Percentiles rank a stretch among this genome's conserved stretches.
These are phyloP conservation scores for Turnera subulata DNA, from an alignment of 345 rosid genomes.

Conservation along the genomic window DNA sequence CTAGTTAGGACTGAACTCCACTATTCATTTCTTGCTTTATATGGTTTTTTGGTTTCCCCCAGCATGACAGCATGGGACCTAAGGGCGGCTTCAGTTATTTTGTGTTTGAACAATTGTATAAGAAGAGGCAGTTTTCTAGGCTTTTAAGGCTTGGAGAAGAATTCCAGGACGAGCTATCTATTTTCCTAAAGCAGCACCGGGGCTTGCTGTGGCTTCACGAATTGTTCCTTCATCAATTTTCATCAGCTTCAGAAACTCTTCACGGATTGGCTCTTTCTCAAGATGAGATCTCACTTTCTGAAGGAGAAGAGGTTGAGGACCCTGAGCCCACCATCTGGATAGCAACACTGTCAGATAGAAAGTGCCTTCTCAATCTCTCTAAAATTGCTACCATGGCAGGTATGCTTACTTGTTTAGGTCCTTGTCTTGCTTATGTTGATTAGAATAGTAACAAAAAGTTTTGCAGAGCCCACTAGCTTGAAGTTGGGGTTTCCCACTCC, in stretches of 20 bases:
- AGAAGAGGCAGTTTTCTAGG: slow-evolving; percentile 65
- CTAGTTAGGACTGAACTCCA: background rate
- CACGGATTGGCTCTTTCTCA: slow-evolving; percentile 74
- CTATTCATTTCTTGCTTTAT: background rate
- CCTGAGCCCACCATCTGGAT: slow-evolving; percentile 25
- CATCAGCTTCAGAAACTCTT: slow-evolving; percentile 84
- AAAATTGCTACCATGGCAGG: slow-evolving; percentile 89
- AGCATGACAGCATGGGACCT: slow-evolving; percentile 90
- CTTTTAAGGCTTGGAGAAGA: slow-evolving; percentile 95
- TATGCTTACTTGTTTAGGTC: slow-evolving; percentile 11
- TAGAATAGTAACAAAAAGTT: too few relatives aligned
- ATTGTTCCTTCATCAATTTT: slow-evolving; percentile 76
- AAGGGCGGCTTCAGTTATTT: slow-evolving; percentile 89
- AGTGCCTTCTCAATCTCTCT: slow-evolving; percentile 71
- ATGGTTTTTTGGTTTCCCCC: slow-evolving; percentile 25
- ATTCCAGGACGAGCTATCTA: slow-evolving; percentile 67
- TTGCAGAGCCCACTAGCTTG: too few relatives aligned
- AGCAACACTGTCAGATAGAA: slow-evolving; percentile 62
- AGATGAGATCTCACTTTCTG: slow-evolving; percentile 35
- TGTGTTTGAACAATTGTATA: slow-evolving; percentile 69
- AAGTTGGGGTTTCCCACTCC: too few relatives aligned
- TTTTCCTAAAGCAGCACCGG: slow-evolving; percentile 61
- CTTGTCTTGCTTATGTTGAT: too few relatives aligned
- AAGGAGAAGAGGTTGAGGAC: slow-evolving; percentile 39
- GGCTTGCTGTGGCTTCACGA: slow-evolving; percentile 87